These are phyloP conservation scores for Coniochaeta ligniaria DNA, from an alignment of 2,329 filamentous ascomycete genomes.

Conservation along the genomic window DNA sequence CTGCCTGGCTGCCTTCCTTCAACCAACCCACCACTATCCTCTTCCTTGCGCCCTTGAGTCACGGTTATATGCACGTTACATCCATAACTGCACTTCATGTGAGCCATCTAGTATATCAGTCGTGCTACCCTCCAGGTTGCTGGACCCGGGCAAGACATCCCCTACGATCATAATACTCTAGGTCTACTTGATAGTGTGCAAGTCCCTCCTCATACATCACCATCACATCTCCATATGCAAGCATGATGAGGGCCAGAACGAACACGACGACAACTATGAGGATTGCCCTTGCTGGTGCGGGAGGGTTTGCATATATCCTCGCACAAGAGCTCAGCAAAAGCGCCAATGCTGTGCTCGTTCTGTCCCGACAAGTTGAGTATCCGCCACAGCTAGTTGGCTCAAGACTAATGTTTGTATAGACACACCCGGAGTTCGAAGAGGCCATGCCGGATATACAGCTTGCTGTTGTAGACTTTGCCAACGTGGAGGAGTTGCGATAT, in stretches of 20 bases:
- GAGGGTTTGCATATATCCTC: conserved; percentile 36
- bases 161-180: neutral
- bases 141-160: neutral
- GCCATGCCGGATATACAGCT: conserved; percentile 54
- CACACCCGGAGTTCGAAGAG: conserved; percentile 43
- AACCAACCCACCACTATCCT: neutral
- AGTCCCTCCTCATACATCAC: neutral
- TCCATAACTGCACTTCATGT: neutral
- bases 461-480: conserved; percentile 59
- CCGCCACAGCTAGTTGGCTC: neutral
- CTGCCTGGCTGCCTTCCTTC: neutral
- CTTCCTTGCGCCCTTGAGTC: neutral
- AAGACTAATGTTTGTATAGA: conserved; percentile 26
- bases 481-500: conserved; percentile 51
- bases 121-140: neutral
- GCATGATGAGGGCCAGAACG: neutral
- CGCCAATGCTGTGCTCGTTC: conserved; percentile 61
- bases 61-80: neutral
- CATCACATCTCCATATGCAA: neutral
- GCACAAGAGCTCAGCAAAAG: conserved; percentile 53
- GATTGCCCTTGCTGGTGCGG: conserved; percentile 39
- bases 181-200: neutral
- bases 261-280: conserved; percentile 35
- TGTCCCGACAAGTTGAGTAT: conserved; percentile 54
- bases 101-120: neutral